phyloP scores from a whole-genome alignment of 2,329 filamentous ascomycete species.

The Didymella arachidicola region DNA sequence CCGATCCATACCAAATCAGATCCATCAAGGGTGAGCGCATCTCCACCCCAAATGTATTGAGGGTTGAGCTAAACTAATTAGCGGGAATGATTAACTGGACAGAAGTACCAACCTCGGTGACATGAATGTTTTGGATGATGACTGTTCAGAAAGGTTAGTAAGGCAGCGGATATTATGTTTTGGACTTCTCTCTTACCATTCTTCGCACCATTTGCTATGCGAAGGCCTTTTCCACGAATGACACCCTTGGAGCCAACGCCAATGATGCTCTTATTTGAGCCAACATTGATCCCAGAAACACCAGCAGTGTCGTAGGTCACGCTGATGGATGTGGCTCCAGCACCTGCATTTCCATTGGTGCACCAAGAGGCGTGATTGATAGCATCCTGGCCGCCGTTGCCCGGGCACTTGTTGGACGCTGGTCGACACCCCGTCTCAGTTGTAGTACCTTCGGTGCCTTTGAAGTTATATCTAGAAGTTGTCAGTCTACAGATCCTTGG shows the following conservation, averaged over 20 bases:
- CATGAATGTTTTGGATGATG: slow-evolving; percentile 54
- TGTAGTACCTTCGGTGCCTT: slow-evolving; percentile 60
- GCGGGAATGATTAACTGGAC: neutral
- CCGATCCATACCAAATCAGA: slow-evolving; percentile 36
- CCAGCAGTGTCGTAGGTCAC: slow-evolving; percentile 61
- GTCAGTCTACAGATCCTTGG: neutral
- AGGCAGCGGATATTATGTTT: no score
- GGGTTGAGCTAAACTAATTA: slow-evolving; percentile 27
- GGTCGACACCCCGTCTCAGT: slow-evolving; percentile 65
- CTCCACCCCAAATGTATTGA: slow-evolving; percentile 41
- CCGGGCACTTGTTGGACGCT: slow-evolving; percentile 53
- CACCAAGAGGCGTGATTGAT: slow-evolving; percentile 65
- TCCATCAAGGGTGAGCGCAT: slow-evolving; percentile 35
- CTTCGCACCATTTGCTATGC: slow-evolving; percentile 48
- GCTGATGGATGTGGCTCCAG: slow-evolving; percentile 53
- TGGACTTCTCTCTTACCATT: slow-evolving; percentile 44
- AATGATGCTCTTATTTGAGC: slow-evolving; percentile 65
- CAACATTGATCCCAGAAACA: slow-evolving; percentile 58
- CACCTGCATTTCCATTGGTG: slow-evolving; percentile 63
- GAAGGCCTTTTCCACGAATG: slow-evolving; percentile 64
- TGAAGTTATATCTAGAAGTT: slow-evolving; percentile 57
- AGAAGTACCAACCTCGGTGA: slow-evolving; percentile 47
- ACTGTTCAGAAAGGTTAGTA: slow-evolving; percentile 37
- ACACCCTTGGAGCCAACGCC: slow-evolving; percentile 60
- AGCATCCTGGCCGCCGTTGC: slow-evolving; percentile 65